Conservation (phyloP, 2,329 filamentous ascomycete species). For the Colletotrichum caudatum region DNA sequence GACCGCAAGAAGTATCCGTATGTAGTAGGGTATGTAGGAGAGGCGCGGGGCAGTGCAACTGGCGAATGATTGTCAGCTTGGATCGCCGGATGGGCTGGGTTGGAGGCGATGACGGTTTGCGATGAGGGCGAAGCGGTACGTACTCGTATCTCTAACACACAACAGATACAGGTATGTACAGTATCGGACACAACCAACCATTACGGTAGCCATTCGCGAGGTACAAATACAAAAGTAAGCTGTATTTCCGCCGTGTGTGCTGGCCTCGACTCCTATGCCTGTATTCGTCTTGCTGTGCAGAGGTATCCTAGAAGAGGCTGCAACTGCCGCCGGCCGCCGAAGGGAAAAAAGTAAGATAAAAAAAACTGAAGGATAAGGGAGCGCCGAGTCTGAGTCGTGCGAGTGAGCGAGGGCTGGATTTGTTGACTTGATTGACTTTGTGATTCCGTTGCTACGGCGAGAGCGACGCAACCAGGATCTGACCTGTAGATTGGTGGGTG, state of each 20-base stretch:
- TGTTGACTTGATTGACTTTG: constrained; percentile 32
- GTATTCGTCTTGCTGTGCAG: neutral
- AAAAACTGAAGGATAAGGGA: neutral
- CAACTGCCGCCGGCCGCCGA: neutral
- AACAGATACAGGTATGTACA: too few relatives aligned
- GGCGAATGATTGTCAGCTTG: constrained; percentile 10
- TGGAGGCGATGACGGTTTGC: neutral
- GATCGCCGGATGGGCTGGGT: neutral
- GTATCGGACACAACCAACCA: neutral
- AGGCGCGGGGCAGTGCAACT: neutral
- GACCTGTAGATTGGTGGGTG: constrained; percentile 6
- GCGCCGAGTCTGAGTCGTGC: neutral
- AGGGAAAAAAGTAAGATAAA: neutral
- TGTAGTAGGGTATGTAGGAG: too few relatives aligned
- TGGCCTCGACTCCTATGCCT: neutral
- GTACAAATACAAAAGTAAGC: neutral
- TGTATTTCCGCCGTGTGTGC: neutral
- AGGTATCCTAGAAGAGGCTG: neutral
- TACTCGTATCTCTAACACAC: neutral
- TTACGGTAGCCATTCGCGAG: neutral
- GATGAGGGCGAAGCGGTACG: constrained; percentile 4
- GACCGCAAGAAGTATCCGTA: too few relatives aligned
- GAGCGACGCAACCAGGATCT: constrained; percentile 25
- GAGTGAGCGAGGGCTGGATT: constrained; percentile 6
- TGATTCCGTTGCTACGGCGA: constrained; percentile 37